Conservation (phyloP, 2,329 filamentous ascomycete species). For the Fusarium sp. region DNA sequence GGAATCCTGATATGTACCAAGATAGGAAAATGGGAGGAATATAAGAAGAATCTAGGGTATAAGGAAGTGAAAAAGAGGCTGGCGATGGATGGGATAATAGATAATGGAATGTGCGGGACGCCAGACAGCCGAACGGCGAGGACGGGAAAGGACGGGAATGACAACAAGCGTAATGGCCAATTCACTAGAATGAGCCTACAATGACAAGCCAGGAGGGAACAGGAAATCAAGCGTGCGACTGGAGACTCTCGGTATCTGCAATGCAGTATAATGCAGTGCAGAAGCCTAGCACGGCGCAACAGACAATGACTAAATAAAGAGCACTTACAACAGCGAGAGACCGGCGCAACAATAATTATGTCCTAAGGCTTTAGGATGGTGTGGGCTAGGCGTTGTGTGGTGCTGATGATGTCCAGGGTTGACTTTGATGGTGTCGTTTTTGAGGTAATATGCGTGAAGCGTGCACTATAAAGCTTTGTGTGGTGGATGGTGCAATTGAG, state of each 20-base stretch:
- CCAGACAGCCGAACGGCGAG: conserved; percentile 37
- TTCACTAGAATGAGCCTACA: conserved; percentile 29
- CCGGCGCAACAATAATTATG: conserved; percentile 8
- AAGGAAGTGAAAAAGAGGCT: background rate
- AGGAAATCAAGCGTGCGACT: conserved; percentile 21
- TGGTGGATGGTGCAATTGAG: conserved; percentile 21
- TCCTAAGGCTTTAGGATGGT: conserved; percentile 14
- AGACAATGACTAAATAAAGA: conserved; percentile 19
- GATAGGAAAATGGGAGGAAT: conserved; percentile 8
- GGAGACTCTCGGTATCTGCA: conserved; percentile 1
- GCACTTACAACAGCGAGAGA: conserved; percentile 25
- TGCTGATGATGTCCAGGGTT: conserved; percentile 22
- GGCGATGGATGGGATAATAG: conserved; percentile 27
- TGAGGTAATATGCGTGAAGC: background rate
- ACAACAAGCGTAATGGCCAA: conserved; percentile 33
- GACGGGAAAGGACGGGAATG: conserved; percentile 41
- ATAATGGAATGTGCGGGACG: conserved; percentile 34
- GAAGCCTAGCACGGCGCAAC: conserved; percentile 15
- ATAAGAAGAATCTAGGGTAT: background rate
- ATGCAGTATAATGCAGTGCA: conserved; percentile 10
- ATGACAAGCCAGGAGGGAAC: conserved; percentile 4
- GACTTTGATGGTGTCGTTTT: conserved; percentile 19
- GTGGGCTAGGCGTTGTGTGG: conserved; percentile 30
- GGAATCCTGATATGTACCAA: conserved; percentile 11
- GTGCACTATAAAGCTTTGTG: background rate